Conservation (phyloP, 345 rosid genomes). For the Salix purpurea region DNA sequence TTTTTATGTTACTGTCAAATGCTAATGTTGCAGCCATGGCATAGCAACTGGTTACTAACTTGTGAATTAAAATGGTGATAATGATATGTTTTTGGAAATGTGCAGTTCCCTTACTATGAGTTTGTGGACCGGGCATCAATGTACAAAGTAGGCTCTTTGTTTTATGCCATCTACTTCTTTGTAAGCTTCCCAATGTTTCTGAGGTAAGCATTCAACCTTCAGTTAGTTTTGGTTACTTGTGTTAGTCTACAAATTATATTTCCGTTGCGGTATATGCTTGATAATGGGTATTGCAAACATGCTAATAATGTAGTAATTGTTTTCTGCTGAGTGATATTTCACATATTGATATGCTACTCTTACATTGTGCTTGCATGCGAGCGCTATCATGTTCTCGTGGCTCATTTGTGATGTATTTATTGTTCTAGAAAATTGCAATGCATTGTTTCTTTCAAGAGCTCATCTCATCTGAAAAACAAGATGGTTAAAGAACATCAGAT, state of each 20-base stretch:
- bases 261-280: background rate
- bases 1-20: background rate
- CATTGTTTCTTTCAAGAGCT: background rate
- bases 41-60: background rate
- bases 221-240: background rate
- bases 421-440: background rate
- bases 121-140: constrained; percentile 92
- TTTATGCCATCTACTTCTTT: constrained; percentile 91
- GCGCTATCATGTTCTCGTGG: background rate
- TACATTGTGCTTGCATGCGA: background rate
- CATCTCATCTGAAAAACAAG: background rate
- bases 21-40: background rate
- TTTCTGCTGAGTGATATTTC: background rate
- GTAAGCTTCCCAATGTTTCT: constrained; percentile 99
- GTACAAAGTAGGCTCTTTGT: constrained; percentile 93
- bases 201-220: constrained; percentile 49
- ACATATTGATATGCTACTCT: background rate
- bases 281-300: background rate
- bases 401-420: background rate
- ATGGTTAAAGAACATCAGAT: background rate
- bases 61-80: constrained; percentile 8
- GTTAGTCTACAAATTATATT: background rate
- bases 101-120: constrained; percentile 95
- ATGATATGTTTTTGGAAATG: constrained; percentile 15
- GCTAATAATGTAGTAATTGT: background rate